phyloP scores from a whole-genome alignment of 345 rosid genomes.

The Acer saccharum region DNA sequence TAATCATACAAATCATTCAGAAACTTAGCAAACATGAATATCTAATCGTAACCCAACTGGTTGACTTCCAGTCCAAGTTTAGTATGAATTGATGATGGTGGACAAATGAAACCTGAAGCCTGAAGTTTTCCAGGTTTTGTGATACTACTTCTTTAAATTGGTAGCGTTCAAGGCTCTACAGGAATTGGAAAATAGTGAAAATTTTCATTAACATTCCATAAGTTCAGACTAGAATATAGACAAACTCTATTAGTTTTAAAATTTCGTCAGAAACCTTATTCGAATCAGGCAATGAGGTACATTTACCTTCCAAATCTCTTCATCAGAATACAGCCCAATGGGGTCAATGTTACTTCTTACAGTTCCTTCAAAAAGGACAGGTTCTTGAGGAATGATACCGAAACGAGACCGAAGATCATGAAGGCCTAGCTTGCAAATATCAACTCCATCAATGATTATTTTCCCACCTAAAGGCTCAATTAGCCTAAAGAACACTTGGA shows the following conservation, averaged over 20 bases:
- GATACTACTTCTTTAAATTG: slow-evolving; percentile 77
- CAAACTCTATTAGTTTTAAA: not conserved
- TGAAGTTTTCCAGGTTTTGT: slow-evolving; percentile 70
- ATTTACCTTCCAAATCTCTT: slow-evolving; percentile 88
- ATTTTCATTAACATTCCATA: not conserved
- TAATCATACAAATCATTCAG: not conserved
- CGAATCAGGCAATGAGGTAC: not conserved
- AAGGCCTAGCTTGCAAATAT: slow-evolving; percentile 66
- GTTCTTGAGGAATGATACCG: slow-evolving; percentile 96
- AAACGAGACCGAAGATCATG: slow-evolving; percentile 88
- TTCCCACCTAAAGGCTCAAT: slow-evolving; percentile 85
- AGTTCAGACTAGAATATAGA: too few species aligned
- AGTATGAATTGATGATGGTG: not conserved
- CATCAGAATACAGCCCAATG: slow-evolving; percentile 66
- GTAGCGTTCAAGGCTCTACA: slow-evolving; percentile 86
- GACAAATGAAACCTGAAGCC: not conserved
- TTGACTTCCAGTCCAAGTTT: too few species aligned
- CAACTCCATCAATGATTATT: slow-evolving; percentile 75
- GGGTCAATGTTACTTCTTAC: slow-evolving; percentile 94
- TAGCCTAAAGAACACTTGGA: slow-evolving; percentile 86
- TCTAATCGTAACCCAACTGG: not conserved
- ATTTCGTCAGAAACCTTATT: not conserved
- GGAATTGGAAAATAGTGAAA: not conserved
- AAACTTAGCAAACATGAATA: not conserved
- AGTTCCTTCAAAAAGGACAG: slow-evolving; percentile 91